Conservation (phyloP, 164 flowering plant genomes). For the Stephania japonica region DNA sequence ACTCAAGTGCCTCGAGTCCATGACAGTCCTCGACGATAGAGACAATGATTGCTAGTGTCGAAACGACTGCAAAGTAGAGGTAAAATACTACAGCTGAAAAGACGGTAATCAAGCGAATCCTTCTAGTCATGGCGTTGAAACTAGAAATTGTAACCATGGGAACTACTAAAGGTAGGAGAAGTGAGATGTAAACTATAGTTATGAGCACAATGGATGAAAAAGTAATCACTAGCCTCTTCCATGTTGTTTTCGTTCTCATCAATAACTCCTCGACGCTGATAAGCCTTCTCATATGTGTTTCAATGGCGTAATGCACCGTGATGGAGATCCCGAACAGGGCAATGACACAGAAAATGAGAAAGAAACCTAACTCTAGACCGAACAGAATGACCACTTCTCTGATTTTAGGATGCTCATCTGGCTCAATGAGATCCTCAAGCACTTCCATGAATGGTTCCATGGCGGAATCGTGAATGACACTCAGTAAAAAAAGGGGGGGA, state of each 20-base stretch:
- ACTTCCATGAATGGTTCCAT: slow-evolving; percentile 6
- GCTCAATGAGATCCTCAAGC: background rate
- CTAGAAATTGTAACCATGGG: background rate
- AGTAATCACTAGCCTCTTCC: slow-evolving; percentile 23
- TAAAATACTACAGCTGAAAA: slow-evolving; percentile 10
- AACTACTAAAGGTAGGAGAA: background rate
- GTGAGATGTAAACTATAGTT: background rate
- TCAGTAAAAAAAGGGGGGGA: slow-evolving; percentile 2
- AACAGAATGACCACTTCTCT: slow-evolving; percentile 4
- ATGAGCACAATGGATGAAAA: slow-evolving; percentile 11
- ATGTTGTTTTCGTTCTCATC: slow-evolving; percentile 5
- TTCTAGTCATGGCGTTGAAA: background rate
- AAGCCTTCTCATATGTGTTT: slow-evolving; percentile 4
- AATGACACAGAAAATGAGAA: slow-evolving; percentile 4
- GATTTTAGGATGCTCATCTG: background rate
- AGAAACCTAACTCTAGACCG: slow-evolving; percentile 10
- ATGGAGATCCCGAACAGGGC: slow-evolving; percentile 6
- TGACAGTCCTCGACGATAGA: background rate
- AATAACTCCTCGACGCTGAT: slow-evolving; percentile 2
- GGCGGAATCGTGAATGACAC: slow-evolving; percentile 4
- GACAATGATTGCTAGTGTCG: slow-evolving; percentile 9
- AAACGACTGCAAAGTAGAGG: slow-evolving; percentile 10
- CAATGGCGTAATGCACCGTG: slow-evolving; percentile 2
- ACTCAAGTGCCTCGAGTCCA: slow-evolving; percentile 3
- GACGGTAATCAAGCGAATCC: background rate